Evolutionary conservation across 2,329 filamentous ascomycete species (phyloP).

Genomic region (Phyllosticta paracitricarpa): DNA sequence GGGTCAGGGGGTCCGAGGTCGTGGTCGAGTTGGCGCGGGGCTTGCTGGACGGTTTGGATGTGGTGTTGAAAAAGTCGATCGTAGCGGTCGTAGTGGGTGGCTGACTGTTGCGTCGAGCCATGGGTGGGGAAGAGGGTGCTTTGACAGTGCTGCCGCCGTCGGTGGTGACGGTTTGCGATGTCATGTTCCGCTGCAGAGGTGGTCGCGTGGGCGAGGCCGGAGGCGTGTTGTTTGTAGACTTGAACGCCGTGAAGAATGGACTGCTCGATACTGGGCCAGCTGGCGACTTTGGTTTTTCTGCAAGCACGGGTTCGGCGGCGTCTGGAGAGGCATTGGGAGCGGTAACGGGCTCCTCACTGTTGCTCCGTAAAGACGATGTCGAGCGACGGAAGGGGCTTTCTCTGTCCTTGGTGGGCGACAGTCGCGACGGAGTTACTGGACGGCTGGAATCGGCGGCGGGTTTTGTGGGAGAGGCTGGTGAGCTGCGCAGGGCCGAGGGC

Average conservation of each 20-base stretch:
- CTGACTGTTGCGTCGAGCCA: constrained; percentile 28
- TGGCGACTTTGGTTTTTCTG: not conserved
- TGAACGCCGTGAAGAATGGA: constrained; percentile 19
- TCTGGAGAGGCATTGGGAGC: not conserved
- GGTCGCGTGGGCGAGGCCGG: constrained; percentile 21
- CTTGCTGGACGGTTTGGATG: constrained; percentile 1
- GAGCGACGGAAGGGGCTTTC: constrained; percentile 19
- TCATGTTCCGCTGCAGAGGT: constrained; percentile 18
- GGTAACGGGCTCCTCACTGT: constrained; percentile 6
- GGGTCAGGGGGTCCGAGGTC: constrained; percentile 43
- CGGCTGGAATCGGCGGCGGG: constrained; percentile 1
- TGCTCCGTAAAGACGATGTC: constrained; percentile 22
- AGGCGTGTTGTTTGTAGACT: constrained; percentile 17
- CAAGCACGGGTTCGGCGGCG: not conserved
- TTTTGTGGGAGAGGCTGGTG: constrained; percentile 10
- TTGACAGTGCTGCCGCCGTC: constrained; percentile 3
- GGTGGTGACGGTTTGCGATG: constrained; percentile 1
- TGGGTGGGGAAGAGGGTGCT: constrained; percentile 14
- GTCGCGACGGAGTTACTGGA: constrained; percentile 11
- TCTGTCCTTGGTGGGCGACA: constrained; percentile 14
- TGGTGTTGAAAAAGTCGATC: constrained; percentile 11
- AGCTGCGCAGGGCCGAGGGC: constrained; percentile 26
- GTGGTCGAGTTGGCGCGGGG: constrained; percentile 3
- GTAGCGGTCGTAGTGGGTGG: constrained; percentile 21
- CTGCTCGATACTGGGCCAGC: constrained; percentile 19